Base-by-base conservation (phyloP, 495 filamentous ascomycete species). In the Tuber brumale region DNA sequence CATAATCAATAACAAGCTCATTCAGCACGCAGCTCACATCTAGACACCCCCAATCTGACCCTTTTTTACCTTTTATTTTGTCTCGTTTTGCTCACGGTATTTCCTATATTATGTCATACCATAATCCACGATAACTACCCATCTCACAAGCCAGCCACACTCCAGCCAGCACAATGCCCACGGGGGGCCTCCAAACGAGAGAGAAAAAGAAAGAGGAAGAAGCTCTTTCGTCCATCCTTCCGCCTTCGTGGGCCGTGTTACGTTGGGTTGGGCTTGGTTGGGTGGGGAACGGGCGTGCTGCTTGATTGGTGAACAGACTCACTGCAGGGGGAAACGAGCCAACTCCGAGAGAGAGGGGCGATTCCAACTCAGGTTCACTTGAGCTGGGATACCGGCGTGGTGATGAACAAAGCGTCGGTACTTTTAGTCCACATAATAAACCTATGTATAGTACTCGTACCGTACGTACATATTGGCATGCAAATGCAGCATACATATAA, bases 251-350 rank as follows among this genome's bases (percentile, higher is more conserved):
- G 57, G 27, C 31, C 57, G 57, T 14, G 27, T 14, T 66, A 12
- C 3, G 27, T 66, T 66, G 57, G 12, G 14, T 27, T 18, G 57
- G 57, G 27, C 14, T 35, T 18, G 57, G 57, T 31, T 35, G 57
- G 5, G 57, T 27, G 57, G 27, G 57, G 57, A 66, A 35, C 57
- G 57, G 57, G 3, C 27, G 57, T 35, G 27, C 27, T 66, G 57
- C 57, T 66, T 66, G n/a, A 66, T 66, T 66, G 57, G 57, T 66
- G 57, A 66, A 66, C 31, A 61, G 57, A 35, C 57, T 18, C 6
- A 27, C 57, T 66, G 57, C 57, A 66, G 57, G 57, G 51, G 57
- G 57, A 66, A 66, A 35, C 27, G 57, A 35, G 57, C 27, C 5
- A 35, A 35, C 27, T 35, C 35, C 1, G 27, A 66, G 57, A 66